These are phyloP conservation scores for Chlorella vulgaris DNA, from an alignment of 139 green algal species.

Conservation along the genomic window DNA sequence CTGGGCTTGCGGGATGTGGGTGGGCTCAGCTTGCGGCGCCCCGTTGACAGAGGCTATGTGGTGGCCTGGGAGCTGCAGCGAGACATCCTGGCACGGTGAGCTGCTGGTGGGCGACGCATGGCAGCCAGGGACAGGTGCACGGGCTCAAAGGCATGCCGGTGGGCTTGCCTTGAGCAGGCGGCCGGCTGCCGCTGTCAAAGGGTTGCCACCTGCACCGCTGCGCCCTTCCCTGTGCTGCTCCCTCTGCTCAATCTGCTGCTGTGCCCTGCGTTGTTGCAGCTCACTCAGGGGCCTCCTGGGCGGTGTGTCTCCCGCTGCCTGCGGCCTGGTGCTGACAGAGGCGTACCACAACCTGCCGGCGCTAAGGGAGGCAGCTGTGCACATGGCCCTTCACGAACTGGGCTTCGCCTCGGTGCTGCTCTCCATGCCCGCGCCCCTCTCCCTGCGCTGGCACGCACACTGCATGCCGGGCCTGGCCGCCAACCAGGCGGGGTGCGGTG, in stretches of 20 bases:
- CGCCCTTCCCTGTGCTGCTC: no score
- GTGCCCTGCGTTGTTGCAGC: background rate
- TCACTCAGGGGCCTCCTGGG: conserved; percentile 38
- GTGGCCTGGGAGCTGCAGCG: conserved; percentile 83
- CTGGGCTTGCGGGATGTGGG: conserved; percentile 69
- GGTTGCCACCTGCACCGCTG: no score
- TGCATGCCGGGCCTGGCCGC: conserved; percentile 46
- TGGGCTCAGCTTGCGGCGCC: conserved; percentile 66
- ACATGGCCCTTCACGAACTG: conserved; percentile 86
- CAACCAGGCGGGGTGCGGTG: conserved; percentile 41
- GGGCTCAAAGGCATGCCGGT: background rate
- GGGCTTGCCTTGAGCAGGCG: no score
- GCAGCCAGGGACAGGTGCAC: background rate
- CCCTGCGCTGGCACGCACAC: conserved; percentile 45
- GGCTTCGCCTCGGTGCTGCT: conserved; percentile 68
- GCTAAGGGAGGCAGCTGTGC: conserved; percentile 55
- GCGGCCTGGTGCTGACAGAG: conserved; percentile 80
- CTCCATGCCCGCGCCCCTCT: conserved; percentile 63
- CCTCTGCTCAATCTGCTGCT: no score
- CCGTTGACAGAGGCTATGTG: conserved; percentile 86
- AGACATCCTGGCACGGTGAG: conserved; percentile 74
- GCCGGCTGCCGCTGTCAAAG: no score
- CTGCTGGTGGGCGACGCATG: background rate
- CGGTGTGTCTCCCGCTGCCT: conserved; percentile 17
- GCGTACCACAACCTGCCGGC: conserved; percentile 82